Evolutionary conservation across 2,329 filamentous ascomycete species (phyloP), one percentile per base, ranked within the genome.

Genomic region (Hypoxylon sp.): DNA sequence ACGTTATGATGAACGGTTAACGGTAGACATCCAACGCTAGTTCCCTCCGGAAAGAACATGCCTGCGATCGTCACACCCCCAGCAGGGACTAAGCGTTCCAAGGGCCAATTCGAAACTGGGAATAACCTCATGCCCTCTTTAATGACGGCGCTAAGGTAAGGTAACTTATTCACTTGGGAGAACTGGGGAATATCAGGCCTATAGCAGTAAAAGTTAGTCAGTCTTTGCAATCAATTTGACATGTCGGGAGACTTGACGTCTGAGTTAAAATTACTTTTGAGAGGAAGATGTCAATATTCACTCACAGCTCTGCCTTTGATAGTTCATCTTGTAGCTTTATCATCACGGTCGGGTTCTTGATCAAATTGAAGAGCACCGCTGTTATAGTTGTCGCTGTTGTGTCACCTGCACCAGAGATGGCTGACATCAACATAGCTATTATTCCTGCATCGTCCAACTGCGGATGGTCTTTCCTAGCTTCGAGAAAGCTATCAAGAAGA

Each of bases 281-380:
- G n/a, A n/a, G n/a, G n/a, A n/a, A n/a, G n/a, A n/a, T n/a, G n/a
- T n/a, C n/a, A n/a, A n/a, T n/a, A n/a, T n/a, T n/a, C n/a, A n/a
- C n/a, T n/a, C n/a, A n/a, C 11, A 65, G 27, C 1, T 48, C 36
- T 4, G 58, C 57, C 13, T 43, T 34, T 1, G 31, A 20, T 7
- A 65, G 46, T 17, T 66, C 61, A 2, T 45, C 46, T 37, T 61
- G 54, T 3, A 65, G 47, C 35, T 55, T 54, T 57, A 83, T 76
- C 23, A 88, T 69, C 11, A 68, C 68, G 45, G 79, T 72, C 5
- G 87, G 87, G 61, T 62, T 56, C 13, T 52, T 57, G 7, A 89
- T 5, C 7, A 87, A 3, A 8, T 60, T 29, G 35, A 36, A 60
- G 2, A 65, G 1, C 8, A 40, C 32, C 3, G 49, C 52, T 1